Conservation (phyloP, 768 basidiomycete genomes). For the Suillus subalutaceus region DNA sequence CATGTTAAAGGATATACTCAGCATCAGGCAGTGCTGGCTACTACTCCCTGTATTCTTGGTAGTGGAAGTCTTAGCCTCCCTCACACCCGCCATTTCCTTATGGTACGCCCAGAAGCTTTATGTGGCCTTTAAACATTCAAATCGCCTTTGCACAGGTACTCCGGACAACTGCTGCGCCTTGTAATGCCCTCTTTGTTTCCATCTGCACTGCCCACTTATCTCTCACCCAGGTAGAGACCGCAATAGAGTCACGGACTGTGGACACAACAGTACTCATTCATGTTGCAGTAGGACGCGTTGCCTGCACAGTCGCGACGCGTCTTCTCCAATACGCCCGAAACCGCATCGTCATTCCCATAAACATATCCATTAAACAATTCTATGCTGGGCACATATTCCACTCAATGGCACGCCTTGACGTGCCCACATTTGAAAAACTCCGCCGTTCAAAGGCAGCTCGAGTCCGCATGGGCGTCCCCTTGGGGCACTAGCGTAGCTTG, state of each 20-base stretch:
- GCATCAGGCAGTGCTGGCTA: conserved; percentile 53
- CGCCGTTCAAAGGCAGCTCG: conserved; percentile 65
- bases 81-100: conserved; percentile 65
- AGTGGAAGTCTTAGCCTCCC: conserved; percentile 45
- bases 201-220: conserved; percentile 16
- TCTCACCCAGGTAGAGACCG: conserved; percentile 57
- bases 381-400: conserved; percentile 68
- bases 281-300: conserved; percentile 58
- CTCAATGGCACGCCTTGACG: conserved; percentile 71
- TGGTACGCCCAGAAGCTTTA: conserved; percentile 43
- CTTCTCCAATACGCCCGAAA: conserved; percentile 44
- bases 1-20: conserved; percentile 65
- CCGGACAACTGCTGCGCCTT: conserved; percentile 64
- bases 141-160: conserved; percentile 49
- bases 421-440: conserved; percentile 77
- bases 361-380: conserved; percentile 58
- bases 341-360: conserved; percentile 52
- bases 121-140: conserved; percentile 4
- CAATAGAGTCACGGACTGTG: conserved; percentile 64
- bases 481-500: conserved; percentile 56
- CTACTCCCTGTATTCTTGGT: conserved; percentile 50
- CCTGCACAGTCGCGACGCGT: conserved; percentile 50
- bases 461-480: conserved; percentile 51
- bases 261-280: conserved; percentile 57
- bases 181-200: conserved; percentile 39